phyloP scores from a whole-genome alignment of 225 moss, liverwort and hornwort genomes.

The Rhytidiadelphus loreus region DNA sequence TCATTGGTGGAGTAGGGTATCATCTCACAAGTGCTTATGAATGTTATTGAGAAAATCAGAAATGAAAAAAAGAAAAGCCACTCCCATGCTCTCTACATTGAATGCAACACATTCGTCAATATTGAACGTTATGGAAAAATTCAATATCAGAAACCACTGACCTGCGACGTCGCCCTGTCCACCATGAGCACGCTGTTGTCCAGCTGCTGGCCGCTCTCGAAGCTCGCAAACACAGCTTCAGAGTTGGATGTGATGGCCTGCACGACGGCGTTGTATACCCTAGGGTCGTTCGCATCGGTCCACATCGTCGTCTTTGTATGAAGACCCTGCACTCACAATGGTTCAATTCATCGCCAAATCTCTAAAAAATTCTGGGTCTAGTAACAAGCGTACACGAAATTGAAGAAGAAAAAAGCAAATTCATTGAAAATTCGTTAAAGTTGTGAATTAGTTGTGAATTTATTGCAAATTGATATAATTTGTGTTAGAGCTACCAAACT shows the following conservation, averaged over 20 bases:
- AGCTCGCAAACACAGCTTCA: constrained; percentile 52
- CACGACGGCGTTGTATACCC: constrained; percentile 69
- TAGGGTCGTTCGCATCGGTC: constrained; percentile 62
- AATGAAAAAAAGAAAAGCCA: neutral
- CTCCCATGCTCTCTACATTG: neutral
- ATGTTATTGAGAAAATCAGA: neutral
- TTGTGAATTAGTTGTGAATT: neutral
- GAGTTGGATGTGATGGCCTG: constrained; percentile 51
- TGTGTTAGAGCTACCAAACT: neutral
- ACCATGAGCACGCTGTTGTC: constrained; percentile 59
- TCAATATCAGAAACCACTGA: neutral
- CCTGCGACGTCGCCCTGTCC: constrained; percentile 49
- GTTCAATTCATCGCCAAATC: neutral
- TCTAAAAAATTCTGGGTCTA: neutral
- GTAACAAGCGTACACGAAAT: neutral
- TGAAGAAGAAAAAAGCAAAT: neutral
- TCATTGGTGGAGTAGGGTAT: neutral
- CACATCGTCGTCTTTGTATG: constrained; percentile 55
- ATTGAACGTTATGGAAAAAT: neutral
- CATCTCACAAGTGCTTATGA: neutral
- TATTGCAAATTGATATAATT: neutral
- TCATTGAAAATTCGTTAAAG: neutral
- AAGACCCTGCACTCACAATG: neutral
- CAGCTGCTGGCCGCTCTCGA: constrained; percentile 81
- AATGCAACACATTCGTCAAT: neutral